Base-by-base conservation (phyloP, 2,329 filamentous ascomycete species). In the Fusarium aywerte region DNA sequence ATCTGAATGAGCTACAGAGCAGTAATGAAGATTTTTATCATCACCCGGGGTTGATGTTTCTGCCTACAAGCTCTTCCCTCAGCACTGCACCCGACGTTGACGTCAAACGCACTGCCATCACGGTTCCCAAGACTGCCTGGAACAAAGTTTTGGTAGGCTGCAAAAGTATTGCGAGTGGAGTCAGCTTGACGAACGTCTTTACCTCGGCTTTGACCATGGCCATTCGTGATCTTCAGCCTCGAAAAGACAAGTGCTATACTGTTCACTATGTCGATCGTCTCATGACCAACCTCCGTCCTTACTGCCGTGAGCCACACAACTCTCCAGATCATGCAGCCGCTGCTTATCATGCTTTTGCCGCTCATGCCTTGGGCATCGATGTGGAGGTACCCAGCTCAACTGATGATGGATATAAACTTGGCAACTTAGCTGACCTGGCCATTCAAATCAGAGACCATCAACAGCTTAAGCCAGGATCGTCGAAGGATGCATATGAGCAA, bases 381-480 rank as follows among this genome's bases (percentile, higher is more conserved):
- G 0, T 58, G 4, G 4, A 33, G 6, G 33, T 40, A 8, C 33
- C 40, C 6, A 6, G 15, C 7, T 5, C 12, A 3, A 4, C 7
- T 2, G 16, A 15, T 1, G 16, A 3, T 1, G 4, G 7, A 0
- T 0, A 13, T 10, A 1, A 4, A 0, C 1, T 6, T 2, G 36
- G 18, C n/a, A 7, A 15, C 3, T 4, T 58, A 4, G 3, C 33
- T 8, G 4, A 16, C 9, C 5, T 40, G 3, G 52, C 27, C 1
- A 15, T 12, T 2, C 1, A 31, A 1, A 40, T 58, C 6, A 40
- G 16, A 23, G 40, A 48, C 4, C 48, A 58, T 0, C 32, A 12
- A 7, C 29, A 21, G 2, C 2, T 48, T 6, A 58, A 40, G 2
- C 12, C 33, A 18, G n/a, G 3, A 1, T 4, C 13, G 13, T 35